Conservation (phyloP, 139 green algal genomes). For the Pseudopediastrum boryanum region DNA sequence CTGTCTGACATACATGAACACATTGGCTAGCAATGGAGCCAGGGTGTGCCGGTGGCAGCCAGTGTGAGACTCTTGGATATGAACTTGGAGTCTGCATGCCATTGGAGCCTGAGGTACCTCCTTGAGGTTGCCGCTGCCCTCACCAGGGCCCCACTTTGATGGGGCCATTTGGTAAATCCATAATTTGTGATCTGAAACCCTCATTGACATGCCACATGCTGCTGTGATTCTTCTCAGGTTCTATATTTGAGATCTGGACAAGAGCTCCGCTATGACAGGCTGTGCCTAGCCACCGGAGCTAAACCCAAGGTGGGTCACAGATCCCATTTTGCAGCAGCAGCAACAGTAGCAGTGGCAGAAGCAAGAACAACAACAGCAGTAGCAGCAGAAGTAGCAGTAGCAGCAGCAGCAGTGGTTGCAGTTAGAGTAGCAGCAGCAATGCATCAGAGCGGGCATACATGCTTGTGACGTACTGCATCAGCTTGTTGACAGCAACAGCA, state of each 20-base stretch:
- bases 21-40: too few species aligned
- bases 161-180: too few species aligned
- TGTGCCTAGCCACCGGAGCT: constrained; percentile 78
- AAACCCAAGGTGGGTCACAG: constrained; percentile 56
- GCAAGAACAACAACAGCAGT: background rate
- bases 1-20: too few species aligned
- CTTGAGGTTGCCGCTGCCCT: background rate
- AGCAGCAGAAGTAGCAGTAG: background rate
- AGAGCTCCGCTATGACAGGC: constrained; percentile 62
- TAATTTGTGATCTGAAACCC: too few species aligned
- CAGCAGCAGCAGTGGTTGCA: background rate
- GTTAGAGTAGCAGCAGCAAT: background rate
- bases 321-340: background rate
- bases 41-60: too few species aligned
- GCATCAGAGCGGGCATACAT: background rate
- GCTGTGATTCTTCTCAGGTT: constrained; percentile 27
- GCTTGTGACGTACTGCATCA: background rate
- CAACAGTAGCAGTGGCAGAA: background rate
- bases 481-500: too few species aligned
- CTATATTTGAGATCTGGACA: constrained; percentile 47
- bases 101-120: background rate
- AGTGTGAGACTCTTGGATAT: too few species aligned
- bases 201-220: too few species aligned
- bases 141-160: background rate
- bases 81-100: too few species aligned